phyloP scores from a whole-genome alignment of 345 rosid species.

The Triadica sebifera region DNA sequence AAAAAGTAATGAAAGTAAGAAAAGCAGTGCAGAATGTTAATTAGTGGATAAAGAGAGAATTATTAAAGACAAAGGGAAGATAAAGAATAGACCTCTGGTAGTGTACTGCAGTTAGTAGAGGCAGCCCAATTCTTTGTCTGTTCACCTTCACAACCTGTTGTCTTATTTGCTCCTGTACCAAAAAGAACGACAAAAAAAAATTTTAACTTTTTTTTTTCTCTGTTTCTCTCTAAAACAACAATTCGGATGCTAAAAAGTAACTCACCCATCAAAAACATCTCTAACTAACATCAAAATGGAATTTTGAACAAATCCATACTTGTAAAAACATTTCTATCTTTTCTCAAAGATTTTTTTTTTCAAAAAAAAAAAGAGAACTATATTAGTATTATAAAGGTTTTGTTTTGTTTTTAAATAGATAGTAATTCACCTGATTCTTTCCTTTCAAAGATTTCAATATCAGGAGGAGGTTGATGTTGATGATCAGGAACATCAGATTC shows the following conservation, averaged over 20 bases:
- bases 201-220: slow-evolving; percentile 36
- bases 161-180: slow-evolving; percentile 49
- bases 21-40: neutral
- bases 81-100: slow-evolving; percentile 57
- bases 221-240: slow-evolving; percentile 26
- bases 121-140: slow-evolving; percentile 67
- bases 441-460: slow-evolving; percentile 43
- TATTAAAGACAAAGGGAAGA: slow-evolving; percentile 7
- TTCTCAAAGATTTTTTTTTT: too few relatives aligned
- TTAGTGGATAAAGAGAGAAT: neutral
- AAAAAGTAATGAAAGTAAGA: neutral
- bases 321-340: too few relatives aligned
- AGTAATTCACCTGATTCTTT: slow-evolving; percentile 47
- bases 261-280: too few relatives aligned
- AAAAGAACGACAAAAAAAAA: slow-evolving; percentile 41
- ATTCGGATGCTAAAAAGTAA: slow-evolving; percentile 18
- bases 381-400: too few relatives aligned
- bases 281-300: slow-evolving; percentile 23
- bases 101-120: slow-evolving; percentile 67
- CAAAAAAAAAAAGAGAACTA: too few relatives aligned
- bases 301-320: neutral
- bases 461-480: slow-evolving; percentile 24
- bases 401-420: too few relatives aligned
- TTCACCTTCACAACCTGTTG: slow-evolving; percentile 61
- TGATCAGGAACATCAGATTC: slow-evolving; percentile 39